These are phyloP conservation scores for Pilasporangium apinafurcum DNA, from an alignment of 352 stramenopile species.

Conservation along the genomic window DNA sequence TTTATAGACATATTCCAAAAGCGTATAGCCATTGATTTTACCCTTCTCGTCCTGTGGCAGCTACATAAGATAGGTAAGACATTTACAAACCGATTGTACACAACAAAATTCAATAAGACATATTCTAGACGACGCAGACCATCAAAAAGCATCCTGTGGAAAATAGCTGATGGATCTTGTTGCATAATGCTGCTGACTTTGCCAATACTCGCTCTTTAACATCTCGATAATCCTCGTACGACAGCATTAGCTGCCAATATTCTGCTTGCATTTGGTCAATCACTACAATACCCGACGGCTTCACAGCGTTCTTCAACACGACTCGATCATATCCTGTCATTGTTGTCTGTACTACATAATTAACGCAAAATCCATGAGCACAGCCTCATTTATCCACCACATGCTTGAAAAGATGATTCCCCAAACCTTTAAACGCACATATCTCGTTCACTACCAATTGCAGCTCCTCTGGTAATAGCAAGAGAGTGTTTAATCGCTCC, in stretches of 20 bases:
- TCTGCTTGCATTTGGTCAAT: conserved; percentile 30
- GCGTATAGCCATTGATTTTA: conserved; percentile 26
- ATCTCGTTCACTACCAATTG: conserved; percentile 8
- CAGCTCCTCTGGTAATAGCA: conserved; percentile 12
- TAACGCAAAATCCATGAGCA: no score
- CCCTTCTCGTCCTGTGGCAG: conserved; percentile 23
- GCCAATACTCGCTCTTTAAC: conserved; percentile 10
- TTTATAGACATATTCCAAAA: conserved; percentile 42
- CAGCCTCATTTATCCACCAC: conserved; percentile 7
- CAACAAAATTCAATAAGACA: neutral
- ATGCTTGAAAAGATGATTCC: conserved; percentile 2
- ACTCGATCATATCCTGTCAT: conserved; percentile 16
- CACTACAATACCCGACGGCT: conserved; percentile 15
- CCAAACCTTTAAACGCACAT: conserved; percentile 1
- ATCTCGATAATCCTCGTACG: conserved; percentile 33
- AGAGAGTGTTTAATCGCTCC: conserved; percentile 1
- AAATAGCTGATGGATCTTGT: conserved; percentile 25
- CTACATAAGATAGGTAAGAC: no score
- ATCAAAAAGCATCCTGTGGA: conserved; percentile 30
- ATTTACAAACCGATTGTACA: no score
- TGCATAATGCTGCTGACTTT: neutral
- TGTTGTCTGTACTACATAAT: no score
- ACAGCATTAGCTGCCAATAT: conserved; percentile 25
- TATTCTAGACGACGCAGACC: conserved; percentile 11
- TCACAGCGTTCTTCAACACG: conserved; percentile 13